These are phyloP conservation scores for Arabidopsis arenosa DNA, from an alignment of 345 rosid genomes.

Conservation along the genomic window DNA sequence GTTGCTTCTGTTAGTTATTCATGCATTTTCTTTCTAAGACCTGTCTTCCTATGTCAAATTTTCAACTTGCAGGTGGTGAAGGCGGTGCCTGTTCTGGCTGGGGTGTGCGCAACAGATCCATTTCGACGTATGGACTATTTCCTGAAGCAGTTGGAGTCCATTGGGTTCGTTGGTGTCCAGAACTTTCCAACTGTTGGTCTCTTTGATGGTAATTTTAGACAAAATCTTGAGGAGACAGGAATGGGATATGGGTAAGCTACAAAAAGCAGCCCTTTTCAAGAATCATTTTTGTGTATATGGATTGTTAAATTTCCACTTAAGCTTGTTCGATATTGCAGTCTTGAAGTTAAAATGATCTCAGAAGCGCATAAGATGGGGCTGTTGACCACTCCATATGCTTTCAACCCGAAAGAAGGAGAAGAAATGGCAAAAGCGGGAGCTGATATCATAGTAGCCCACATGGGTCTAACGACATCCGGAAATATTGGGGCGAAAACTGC, in stretches of 20 bases:
- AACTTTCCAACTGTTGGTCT: slow-evolving; percentile 98
- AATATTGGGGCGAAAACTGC: slow-evolving; percentile 92
- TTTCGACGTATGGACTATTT: slow-evolving; percentile 88
- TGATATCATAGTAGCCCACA: slow-evolving; percentile 91
- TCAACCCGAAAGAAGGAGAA: slow-evolving; percentile 68
- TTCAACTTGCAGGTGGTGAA: slow-evolving; percentile 69
- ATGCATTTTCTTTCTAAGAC: slow-evolving; percentile 23
- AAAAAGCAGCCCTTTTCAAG: slow-evolving; percentile 4
- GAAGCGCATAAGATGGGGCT: slow-evolving; percentile 89
- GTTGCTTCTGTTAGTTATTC: not conserved
- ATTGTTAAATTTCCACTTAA: not conserved
- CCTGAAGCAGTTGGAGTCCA: slow-evolving; percentile 82
- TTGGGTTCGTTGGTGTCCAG: slow-evolving; percentile 91
- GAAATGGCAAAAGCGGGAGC: slow-evolving; percentile 97
- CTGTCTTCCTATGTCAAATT: slow-evolving; percentile 5
- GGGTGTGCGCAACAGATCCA: slow-evolving; percentile 95
- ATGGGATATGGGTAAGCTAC: slow-evolving; percentile 89
- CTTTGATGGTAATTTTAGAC: slow-evolving; percentile 92
- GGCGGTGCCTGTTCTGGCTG: slow-evolving; percentile 91
- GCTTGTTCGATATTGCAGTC: slow-evolving; percentile 44
- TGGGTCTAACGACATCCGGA: slow-evolving; percentile 94
- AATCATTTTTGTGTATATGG: slow-evolving; percentile 8
- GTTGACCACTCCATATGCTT: slow-evolving; percentile 92
- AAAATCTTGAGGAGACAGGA: slow-evolving; percentile 96
- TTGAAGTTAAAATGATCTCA: slow-evolving; percentile 89